Evolutionary conservation across 768 basidiomycete genomes (phyloP), one percentile per base, ranked within the genome.

Genomic region (Pholiota conissans): DNA sequence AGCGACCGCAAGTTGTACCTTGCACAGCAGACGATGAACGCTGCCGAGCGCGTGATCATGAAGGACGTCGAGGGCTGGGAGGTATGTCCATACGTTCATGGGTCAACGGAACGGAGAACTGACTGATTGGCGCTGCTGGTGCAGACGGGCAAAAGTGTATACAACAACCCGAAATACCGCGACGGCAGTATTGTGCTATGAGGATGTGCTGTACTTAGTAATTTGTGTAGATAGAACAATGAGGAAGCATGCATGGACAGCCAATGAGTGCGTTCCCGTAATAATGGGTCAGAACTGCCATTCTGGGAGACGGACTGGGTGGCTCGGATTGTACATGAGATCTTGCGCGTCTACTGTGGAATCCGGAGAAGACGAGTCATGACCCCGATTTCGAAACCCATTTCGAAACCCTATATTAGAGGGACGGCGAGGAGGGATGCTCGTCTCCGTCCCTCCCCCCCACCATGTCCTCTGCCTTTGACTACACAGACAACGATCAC

Each of bases 21-120:
- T 59, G 84, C 92, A 35, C 76, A 87, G 66, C 83, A 87, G 67
- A 93, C 91, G n/a, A 86, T 85, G 49, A 50, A 89, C 53, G 87
- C 77, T 26, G 75, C 93, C 46, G 97, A 98, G 74, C 80, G 78
- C 74, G 90, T 86, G 74, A 93, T 98, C 67, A 98, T 98, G 96
- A 92, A 90, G 74, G 90, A 93, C 65, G 94, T 98, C 50, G 80
- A 82, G 56, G 92, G 85, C 35, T 98, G 95, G 95, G 86, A 92
- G 91, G 95, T 97, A 74, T 71, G 93, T 80, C n/a, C n/a, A n/a
- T n/a, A n/a, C n/a, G n/a, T n/a, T n/a, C n/a, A n/a, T n/a, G n/a
- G n/a, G n/a, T n/a, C n/a, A n/a, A 40, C 53, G 55, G 22, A 53
- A 50, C 48, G 39, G 52, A n/a, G 30, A 13, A 32, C 30, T 32